Conservation (phyloP, 768 basidiomycete species). For the Mycena kentingensis region DNA sequence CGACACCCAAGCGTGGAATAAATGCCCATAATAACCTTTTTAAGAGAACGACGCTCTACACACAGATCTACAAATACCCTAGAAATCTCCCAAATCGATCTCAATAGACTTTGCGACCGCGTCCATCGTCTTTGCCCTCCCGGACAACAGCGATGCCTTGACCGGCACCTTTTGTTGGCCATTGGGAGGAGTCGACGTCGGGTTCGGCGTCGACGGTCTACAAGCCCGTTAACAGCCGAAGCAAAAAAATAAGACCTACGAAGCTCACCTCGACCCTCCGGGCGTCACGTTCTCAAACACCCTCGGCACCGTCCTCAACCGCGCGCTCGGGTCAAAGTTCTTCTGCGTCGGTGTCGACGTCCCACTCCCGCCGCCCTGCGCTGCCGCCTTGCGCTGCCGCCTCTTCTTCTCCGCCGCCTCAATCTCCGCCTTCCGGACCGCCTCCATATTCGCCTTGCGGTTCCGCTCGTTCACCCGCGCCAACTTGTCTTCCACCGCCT, state of each 20-base stretch:
- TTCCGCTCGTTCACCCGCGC: constrained; percentile 90
- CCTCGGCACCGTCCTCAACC: constrained; percentile 66
- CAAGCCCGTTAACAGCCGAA: constrained; percentile 10
- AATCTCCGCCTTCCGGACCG: constrained; percentile 74
- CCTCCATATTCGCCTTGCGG: constrained; percentile 79
- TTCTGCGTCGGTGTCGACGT: constrained; percentile 28
- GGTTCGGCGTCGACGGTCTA: constrained; percentile 54
- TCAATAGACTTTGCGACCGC: constrained; percentile 30
- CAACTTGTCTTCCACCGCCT: constrained; percentile 51
- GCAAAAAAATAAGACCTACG: constrained; percentile 13
- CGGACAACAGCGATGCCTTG: background rate
- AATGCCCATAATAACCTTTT: background rate
- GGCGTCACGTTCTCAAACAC: constrained; percentile 52
- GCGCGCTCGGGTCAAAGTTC: constrained; percentile 63
- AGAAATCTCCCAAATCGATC: constrained; percentile 26
- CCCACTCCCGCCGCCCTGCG: constrained; percentile 32
- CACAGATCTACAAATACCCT: background rate
- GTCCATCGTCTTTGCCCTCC: constrained; percentile 12
- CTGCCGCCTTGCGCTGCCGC: constrained; percentile 61
- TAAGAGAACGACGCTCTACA: background rate
- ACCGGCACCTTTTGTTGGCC: background rate
- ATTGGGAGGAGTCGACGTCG: constrained; percentile 46
- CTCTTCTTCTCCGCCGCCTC: constrained; percentile 69
- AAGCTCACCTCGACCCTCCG: constrained; percentile 61
- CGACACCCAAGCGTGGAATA: too few relatives aligned